phyloP scores from a whole-genome alignment of 2,329 filamentous ascomycete genomes.

The Thielaviopsis ethacetica region DNA sequence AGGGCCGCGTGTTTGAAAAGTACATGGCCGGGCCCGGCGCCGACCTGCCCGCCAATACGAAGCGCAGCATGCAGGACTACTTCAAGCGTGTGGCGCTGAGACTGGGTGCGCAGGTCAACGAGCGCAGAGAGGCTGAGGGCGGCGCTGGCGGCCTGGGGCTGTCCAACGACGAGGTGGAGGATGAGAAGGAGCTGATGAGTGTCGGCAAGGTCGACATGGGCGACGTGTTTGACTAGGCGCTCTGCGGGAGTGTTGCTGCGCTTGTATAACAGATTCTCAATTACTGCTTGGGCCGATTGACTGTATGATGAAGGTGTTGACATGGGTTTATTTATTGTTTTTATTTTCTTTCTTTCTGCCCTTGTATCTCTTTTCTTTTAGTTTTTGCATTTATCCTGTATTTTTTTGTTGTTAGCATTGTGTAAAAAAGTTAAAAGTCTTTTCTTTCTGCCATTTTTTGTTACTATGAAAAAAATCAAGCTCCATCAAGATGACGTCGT shows the following conservation, averaged over 20 bases:
- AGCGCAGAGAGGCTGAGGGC: slow-evolving; percentile 81
- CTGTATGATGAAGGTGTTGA: too few relatives aligned
- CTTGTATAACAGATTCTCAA: too few relatives aligned
- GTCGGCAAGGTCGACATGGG: slow-evolving; percentile 65
- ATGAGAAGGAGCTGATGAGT: slow-evolving; percentile 91
- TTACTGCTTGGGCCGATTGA: too few relatives aligned
- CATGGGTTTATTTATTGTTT: not conserved
- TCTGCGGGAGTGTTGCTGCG: too few relatives aligned
- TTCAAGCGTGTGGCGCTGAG: slow-evolving; percentile 84
- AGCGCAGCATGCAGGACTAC: slow-evolving; percentile 89
- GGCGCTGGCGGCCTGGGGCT: slow-evolving; percentile 73
- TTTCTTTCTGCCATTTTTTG: not conserved
- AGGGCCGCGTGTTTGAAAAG: slow-evolving; percentile 75
- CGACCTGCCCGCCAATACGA: slow-evolving; percentile 52
- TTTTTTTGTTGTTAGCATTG: not conserved
- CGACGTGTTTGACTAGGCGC: slow-evolving; percentile 12
- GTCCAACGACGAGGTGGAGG: slow-evolving; percentile 80
- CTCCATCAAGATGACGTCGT: too few relatives aligned
- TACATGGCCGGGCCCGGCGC: slow-evolving; percentile 58
- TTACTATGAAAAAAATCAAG: not conserved
- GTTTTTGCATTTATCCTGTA: not conserved
- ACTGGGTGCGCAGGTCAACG: slow-evolving; percentile 70
- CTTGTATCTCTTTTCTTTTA: not conserved
- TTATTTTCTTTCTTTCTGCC: not conserved
- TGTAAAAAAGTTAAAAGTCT: not conserved